Percentiles rank a stretch among this genome's conserved stretches.
Evolutionary conservation across 345 rosid species (phyloP).

Genomic region (Pseudoturritis turrita): DNA sequence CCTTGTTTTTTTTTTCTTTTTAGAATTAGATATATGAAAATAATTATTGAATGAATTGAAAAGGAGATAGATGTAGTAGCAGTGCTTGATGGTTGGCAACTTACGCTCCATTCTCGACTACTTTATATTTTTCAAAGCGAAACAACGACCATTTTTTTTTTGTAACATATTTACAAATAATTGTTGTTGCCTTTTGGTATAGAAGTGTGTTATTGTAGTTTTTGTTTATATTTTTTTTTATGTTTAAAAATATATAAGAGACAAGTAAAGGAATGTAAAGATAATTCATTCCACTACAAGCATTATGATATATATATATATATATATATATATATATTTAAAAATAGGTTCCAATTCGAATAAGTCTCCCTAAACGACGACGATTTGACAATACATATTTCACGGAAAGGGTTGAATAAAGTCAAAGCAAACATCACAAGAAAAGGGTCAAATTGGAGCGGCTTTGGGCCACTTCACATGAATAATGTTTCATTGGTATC

Average conservation of each 20-base stretch:
- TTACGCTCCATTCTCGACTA: slow-evolving; percentile 21
- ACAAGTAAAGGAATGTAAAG: not conserved
- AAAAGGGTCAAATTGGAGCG: slow-evolving; percentile 3
- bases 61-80: not conserved
- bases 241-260: not conserved
- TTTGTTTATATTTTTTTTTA: not conserved
- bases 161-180: not conserved
- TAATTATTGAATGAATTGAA: not conserved
- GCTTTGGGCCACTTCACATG: slow-evolving; percentile 9
- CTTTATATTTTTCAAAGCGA: slow-evolving; percentile 15
- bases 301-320: not conserved
- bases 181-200: not conserved
- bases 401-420: slow-evolving; percentile 22
- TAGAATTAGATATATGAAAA: not conserved
- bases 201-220: not conserved
- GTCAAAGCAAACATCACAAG: slow-evolving; percentile 16
- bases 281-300: not conserved
- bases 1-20: not conserved
- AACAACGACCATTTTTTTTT: not conserved
- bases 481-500: slow-evolving; percentile 6
- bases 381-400: slow-evolving; percentile 1
- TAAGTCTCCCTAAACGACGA: not conserved
- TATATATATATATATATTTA: not conserved
- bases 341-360: not conserved
- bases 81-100: not conserved